Evolutionary conservation across 2,329 filamentous ascomycete species (phyloP).

Genomic region (Alternaria gaisen): DNA sequence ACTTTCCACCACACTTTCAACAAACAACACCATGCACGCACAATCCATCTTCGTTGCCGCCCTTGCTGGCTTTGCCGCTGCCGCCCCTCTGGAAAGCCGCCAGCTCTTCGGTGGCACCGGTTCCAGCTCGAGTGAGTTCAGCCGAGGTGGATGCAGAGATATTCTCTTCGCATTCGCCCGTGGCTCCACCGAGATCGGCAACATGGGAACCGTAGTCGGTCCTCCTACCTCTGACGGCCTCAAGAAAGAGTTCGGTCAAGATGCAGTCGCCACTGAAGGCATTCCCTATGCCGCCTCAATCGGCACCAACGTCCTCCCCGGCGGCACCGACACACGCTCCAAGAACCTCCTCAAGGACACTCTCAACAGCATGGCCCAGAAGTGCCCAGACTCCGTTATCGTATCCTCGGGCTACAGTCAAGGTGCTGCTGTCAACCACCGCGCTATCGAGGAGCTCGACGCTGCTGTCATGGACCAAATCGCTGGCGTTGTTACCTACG

Average conservation of each 20-base stretch:
- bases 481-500: constrained; percentile 56
- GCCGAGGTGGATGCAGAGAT: constrained; percentile 51
- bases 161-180: constrained; percentile 61
- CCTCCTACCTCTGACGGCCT: constrained; percentile 44
- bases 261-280: constrained; percentile 45
- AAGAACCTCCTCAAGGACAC: constrained; percentile 34
- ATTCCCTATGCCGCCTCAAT: constrained; percentile 43
- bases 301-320: constrained; percentile 40
- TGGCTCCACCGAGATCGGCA: constrained; percentile 60
- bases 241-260: constrained; percentile 36
- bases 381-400: constrained; percentile 47
- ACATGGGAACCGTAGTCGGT: constrained; percentile 53
- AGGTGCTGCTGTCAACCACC: constrained; percentile 48
- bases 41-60: constrained; percentile 34
- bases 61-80: constrained; percentile 31
- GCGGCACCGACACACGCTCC: constrained; percentile 36
- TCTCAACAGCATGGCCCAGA: constrained; percentile 34
- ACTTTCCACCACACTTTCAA: not conserved
- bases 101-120: constrained; percentile 31
- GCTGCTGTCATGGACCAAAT: constrained; percentile 43
- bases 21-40: constrained; percentile 34
- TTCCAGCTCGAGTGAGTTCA: constrained; percentile 51
- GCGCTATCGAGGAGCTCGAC: constrained; percentile 42
- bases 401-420: constrained; percentile 45
- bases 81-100: constrained; percentile 37